A percentile compares a stretch with the other conserved stretches of the same genome.
Evolutionary conservation across 441 rosid genomes (phyloP).

Genomic region (Adansonia madagascariensis): DNA sequence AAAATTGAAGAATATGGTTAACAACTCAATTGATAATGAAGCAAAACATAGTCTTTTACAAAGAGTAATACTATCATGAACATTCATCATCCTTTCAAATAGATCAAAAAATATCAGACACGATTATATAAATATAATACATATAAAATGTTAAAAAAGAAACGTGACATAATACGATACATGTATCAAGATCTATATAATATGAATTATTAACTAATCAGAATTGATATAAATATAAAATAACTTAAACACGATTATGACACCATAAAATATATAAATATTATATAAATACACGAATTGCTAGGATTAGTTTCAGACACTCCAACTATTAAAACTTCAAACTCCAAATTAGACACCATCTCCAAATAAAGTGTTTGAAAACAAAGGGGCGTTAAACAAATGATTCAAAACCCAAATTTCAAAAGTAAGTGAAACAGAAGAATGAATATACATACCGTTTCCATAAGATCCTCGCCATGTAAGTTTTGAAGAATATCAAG

Average conservation of each 20-base stretch:
- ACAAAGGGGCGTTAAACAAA: too few relatives aligned
- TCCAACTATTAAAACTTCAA: not conserved
- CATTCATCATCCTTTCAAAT: not conserved
- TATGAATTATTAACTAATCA: too few relatives aligned
- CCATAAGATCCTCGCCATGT: conserved; percentile 92
- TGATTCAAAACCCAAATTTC: not conserved
- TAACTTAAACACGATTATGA: too few relatives aligned
- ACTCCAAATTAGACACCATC: too few relatives aligned
- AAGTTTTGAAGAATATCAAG: conserved; percentile 92
- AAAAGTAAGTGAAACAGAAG: not conserved
- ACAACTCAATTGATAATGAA: not conserved
- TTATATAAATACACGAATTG: too few relatives aligned
- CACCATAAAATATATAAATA: too few relatives aligned
- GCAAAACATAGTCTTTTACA: not conserved
- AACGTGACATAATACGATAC: too few relatives aligned
- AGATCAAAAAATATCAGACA: too few relatives aligned
- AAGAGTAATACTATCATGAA: not conserved
- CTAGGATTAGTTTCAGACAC: not conserved
- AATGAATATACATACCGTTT: conserved; percentile 53
- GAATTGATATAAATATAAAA: too few relatives aligned
- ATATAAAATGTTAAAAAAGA: too few relatives aligned
- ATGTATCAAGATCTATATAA: not conserved
- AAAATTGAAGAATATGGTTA: too few relatives aligned
- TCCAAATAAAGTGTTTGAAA: not conserved
- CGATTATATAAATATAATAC: too few relatives aligned